Evolutionary conservation across 2,329 filamentous ascomycete genomes (phyloP).

Genomic region (Penicillium sp.): DNA sequence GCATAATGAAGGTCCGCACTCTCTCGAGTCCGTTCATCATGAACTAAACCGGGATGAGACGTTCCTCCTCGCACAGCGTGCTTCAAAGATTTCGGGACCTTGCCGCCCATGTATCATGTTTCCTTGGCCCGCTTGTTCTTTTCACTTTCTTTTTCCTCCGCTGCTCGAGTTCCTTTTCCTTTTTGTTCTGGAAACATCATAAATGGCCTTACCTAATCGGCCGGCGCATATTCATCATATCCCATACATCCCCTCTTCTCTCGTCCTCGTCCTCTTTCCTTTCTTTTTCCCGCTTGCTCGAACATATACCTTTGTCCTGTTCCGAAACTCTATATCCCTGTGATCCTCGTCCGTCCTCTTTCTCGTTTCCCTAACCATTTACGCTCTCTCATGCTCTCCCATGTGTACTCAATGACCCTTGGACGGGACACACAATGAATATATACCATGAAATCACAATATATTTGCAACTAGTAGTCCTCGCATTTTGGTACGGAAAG

Average conservation of each 20-base stretch:
- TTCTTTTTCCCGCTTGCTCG: constrained; percentile 12
- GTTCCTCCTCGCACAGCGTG: constrained; percentile 17
- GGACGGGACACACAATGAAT: constrained; percentile 26
- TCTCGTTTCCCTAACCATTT: constrained; percentile 5
- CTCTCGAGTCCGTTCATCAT: background rate
- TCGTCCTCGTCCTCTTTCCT: constrained; percentile 1
- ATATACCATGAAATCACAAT: constrained; percentile 19
- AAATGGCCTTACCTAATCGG: constrained; percentile 20
- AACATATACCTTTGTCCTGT: constrained; percentile 24
- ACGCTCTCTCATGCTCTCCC: constrained; percentile 13
- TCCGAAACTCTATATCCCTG: constrained; percentile 11
- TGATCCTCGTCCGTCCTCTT: constrained; percentile 17
- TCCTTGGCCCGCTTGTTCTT: constrained; percentile 18
- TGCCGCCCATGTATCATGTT: constrained; percentile 28
- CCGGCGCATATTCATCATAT: constrained; percentile 26
- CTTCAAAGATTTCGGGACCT: constrained; percentile 19
- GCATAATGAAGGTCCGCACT: constrained; percentile 16
- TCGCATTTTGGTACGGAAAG: no score
- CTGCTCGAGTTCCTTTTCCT: constrained; percentile 2
- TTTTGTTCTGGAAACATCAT: constrained; percentile 21
- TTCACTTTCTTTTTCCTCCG: constrained; percentile 6
- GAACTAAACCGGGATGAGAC: background rate
- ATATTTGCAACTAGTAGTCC: background rate
- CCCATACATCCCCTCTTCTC: constrained; percentile 8
- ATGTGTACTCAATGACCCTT: constrained; percentile 19